Conservation (phyloP, 2,329 filamentous ascomycete species). For the Ceratocystis destructans region DNA sequence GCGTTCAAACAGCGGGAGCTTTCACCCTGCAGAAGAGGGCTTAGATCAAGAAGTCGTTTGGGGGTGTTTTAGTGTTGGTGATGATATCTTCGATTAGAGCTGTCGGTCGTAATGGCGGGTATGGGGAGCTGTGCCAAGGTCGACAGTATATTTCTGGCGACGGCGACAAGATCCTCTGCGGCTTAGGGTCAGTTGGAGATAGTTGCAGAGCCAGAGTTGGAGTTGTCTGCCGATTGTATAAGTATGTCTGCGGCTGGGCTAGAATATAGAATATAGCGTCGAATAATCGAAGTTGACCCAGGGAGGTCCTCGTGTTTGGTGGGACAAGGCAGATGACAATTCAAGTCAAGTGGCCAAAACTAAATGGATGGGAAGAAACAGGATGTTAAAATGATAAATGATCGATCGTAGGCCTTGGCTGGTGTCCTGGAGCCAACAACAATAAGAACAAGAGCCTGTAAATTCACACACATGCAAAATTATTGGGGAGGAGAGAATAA, state of each 20-base stretch:
- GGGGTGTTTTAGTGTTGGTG: neutral
- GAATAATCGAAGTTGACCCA: neutral
- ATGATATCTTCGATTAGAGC: neutral
- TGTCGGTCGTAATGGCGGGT: neutral
- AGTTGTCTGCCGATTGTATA: neutral
- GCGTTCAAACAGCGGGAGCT: neutral
- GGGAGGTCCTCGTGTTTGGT: neutral
- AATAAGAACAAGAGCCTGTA: neutral
- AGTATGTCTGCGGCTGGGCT: neutral
- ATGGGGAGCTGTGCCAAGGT: neutral
- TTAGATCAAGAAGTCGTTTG: neutral
- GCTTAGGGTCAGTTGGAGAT: neutral
- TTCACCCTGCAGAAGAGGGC: neutral
- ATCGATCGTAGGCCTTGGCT: neutral
- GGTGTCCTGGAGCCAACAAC: neutral
- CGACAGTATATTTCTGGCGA: neutral
- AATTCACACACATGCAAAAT: neutral
- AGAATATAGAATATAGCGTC: neutral
- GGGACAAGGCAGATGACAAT: neutral
- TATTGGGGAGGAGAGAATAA: neutral
- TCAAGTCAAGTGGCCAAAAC: conserved; percentile 2
- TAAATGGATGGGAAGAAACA: neutral
- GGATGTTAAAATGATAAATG: neutral
- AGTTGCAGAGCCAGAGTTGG: neutral
- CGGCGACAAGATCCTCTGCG: neutral